A percentile compares a stretch with the other conserved stretches of the same genome.
Conservation (phyloP, 2,329 filamentous ascomycete species). For the Ophiostoma sp. region DNA sequence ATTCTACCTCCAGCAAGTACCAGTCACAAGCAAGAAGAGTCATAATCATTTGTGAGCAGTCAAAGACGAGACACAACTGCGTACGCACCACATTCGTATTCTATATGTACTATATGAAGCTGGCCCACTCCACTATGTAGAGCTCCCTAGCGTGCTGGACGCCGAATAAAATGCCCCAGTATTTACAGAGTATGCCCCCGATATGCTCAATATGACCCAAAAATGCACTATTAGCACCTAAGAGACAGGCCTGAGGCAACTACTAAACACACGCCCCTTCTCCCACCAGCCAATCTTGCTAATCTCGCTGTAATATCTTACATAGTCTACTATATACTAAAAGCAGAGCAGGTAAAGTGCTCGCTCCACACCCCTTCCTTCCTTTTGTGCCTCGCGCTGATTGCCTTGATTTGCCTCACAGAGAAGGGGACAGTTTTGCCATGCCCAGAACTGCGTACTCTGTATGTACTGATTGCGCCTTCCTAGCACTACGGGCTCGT, state of each 20-base stretch:
- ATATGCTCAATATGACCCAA: background rate
- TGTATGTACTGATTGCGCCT: background rate
- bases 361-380: background rate
- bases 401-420: background rate
- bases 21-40: background rate
- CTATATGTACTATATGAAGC: background rate
- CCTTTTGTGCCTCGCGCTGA: background rate
- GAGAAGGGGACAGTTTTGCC: background rate
- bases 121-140: background rate
- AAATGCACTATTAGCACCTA: background rate
- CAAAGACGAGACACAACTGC: background rate
- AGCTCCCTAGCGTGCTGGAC: slow-evolving; percentile 6
- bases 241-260: background rate
- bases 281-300: background rate
- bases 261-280: background rate
- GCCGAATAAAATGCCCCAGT: slow-evolving; percentile 2
- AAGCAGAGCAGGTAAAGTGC: background rate
- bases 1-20: too few species aligned
- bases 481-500: background rate
- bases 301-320: slow-evolving; percentile 1
- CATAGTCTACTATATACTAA: too few species aligned
- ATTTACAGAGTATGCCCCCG: too few species aligned
- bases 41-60: background rate
- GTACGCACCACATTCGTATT: background rate
- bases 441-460: background rate